Evolutionary conservation across 140 eudicot species (phyloP).

Genomic region (Cichorium intybus): DNA sequence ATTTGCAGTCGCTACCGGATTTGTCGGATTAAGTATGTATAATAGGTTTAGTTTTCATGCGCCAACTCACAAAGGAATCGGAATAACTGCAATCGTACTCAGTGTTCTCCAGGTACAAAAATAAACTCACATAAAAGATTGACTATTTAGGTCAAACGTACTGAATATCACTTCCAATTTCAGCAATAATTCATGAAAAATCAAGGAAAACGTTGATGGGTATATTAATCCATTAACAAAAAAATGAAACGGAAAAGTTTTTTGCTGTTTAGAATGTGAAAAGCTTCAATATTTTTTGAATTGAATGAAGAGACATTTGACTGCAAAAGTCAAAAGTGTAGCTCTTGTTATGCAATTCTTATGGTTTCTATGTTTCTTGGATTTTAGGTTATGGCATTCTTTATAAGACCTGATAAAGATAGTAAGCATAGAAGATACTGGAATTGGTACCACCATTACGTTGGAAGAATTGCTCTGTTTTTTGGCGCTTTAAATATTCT

Average conservation of each 20-base stretch:
- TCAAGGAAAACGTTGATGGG: constrained; percentile 5
- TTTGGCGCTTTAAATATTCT: constrained; percentile 74
- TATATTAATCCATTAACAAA: background rate
- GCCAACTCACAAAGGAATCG: constrained; percentile 82
- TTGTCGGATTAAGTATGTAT: constrained; percentile 67
- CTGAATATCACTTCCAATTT: background rate
- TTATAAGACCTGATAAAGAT: constrained; percentile 68
- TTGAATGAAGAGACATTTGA: background rate
- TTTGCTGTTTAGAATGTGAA: background rate
- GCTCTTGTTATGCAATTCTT: background rate
- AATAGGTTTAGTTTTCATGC: constrained; percentile 45
- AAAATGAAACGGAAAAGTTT: background rate
- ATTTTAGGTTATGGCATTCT: constrained; percentile 73
- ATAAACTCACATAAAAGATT: background rate
- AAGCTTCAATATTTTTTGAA: background rate
- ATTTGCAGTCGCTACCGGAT: constrained; percentile 54
- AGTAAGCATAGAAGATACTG: constrained; percentile 77
- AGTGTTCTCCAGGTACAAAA: constrained; percentile 73
- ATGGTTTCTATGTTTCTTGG: constrained; percentile 1
- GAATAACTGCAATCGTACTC: constrained; percentile 63
- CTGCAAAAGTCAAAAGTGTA: constrained; percentile 3
- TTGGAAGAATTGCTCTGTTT: constrained; percentile 70
- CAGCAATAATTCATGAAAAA: background rate
- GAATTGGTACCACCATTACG: constrained; percentile 82
- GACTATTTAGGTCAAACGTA: constrained; percentile 12